Evolutionary conservation across 1,139 yeast species (phyloP).

Genomic region (Suhomyces taliae): DNA sequence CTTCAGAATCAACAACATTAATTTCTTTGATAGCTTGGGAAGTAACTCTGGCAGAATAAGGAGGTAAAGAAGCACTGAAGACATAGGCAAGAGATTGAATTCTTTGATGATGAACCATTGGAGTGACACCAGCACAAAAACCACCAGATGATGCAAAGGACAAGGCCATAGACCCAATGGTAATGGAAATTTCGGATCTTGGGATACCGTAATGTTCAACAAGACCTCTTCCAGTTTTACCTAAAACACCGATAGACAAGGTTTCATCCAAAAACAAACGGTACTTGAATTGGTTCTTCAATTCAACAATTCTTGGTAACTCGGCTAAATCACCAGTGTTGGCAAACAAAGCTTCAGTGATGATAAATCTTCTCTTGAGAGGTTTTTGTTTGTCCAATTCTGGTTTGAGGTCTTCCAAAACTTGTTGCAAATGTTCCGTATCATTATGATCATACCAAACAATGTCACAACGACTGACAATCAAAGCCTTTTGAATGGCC

Average conservation of each 20-base stretch:
- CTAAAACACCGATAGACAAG: conserved; percentile 82
- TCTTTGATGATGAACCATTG: conserved; percentile 91
- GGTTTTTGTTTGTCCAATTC: conserved; percentile 67
- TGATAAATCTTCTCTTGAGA: conserved; percentile 80
- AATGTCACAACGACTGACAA: conserved; percentile 82
- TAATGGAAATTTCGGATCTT: conserved; percentile 71
- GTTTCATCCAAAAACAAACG: conserved; percentile 87
- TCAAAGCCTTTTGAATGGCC: conserved; percentile 84
- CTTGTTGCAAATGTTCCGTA: conserved; percentile 72
- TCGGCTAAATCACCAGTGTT: conserved; percentile 81
- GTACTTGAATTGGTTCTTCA: conserved; percentile 80
- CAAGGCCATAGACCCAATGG: conserved; percentile 82
- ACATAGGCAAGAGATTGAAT: conserved; percentile 88
- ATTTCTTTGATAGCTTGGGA: conserved; percentile 56
- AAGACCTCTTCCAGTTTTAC: conserved; percentile 82
- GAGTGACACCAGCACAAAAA: conserved; percentile 81
- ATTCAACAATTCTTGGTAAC: conserved; percentile 64
- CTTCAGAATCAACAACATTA: conserved; percentile 32
- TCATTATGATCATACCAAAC: conserved; percentile 88
- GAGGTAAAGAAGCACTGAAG: conserved; percentile 93
- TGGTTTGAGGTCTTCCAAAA: conserved; percentile 64
- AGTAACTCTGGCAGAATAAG: conserved; percentile 79
- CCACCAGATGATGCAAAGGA: conserved; percentile 93
- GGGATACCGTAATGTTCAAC: conserved; percentile 70
- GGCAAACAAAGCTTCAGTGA: conserved; percentile 87